These are phyloP conservation scores for Thelonectria discophora DNA, from an alignment of 2,329 filamentous ascomycete genomes.

Conservation along the genomic window DNA sequence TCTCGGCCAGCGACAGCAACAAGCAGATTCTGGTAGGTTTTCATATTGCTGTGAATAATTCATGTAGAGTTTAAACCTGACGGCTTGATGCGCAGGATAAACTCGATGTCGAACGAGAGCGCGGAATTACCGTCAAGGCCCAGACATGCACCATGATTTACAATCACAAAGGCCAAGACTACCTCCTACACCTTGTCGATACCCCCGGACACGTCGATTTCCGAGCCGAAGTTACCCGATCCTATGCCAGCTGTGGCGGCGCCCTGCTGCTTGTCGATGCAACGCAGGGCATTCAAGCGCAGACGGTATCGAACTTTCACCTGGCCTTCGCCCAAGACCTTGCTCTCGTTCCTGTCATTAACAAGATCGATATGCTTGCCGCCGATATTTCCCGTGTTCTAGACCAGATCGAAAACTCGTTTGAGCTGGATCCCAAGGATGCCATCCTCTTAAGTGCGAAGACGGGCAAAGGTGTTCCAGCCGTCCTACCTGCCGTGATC, in stretches of 20 bases:
- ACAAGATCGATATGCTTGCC: slow-evolving; percentile 93
- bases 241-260: slow-evolving; percentile 95
- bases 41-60: background rate
- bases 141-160: slow-evolving; percentile 99
- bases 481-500: slow-evolving; percentile 85
- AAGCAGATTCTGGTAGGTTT: slow-evolving; percentile 82
- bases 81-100: slow-evolving; percentile 68
- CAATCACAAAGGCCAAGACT: slow-evolving; percentile 84
- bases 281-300: slow-evolving; percentile 94
- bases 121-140: slow-evolving; percentile 98
- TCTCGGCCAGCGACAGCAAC: slow-evolving; percentile 79
- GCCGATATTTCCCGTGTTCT: slow-evolving; percentile 88
- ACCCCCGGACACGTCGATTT: slow-evolving; percentile 99
- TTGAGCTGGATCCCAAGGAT: slow-evolving; percentile 83
- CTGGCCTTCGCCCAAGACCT: slow-evolving; percentile 93
- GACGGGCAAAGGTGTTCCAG: slow-evolving; percentile 86
- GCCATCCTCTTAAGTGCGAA: slow-evolving; percentile 85
- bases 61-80: background rate
- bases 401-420: slow-evolving; percentile 84
- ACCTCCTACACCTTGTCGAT: slow-evolving; percentile 93
- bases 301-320: slow-evolving; percentile 99
- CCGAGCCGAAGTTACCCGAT: slow-evolving; percentile 92
- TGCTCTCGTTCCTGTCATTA: slow-evolving; percentile 87
- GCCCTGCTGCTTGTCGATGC: slow-evolving; percentile 93
- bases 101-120: slow-evolving; percentile 93